A percentile compares a stretch with the other conserved stretches of the same genome.
Evolutionary conservation across 441 rosid species (phyloP).

Genomic region (Gossypium trilobum): DNA sequence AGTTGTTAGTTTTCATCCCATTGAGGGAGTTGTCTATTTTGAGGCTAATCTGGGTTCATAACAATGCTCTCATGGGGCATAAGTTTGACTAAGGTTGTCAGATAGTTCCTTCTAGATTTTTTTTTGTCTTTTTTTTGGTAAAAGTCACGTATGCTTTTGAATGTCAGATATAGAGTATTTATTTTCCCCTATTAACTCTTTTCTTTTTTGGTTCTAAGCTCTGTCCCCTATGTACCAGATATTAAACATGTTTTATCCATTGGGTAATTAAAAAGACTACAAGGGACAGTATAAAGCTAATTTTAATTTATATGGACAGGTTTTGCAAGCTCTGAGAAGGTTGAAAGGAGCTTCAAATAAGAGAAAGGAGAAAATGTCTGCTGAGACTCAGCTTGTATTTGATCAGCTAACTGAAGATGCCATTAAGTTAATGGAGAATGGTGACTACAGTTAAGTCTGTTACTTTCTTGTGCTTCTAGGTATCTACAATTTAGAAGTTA

Average conservation of each 20-base stretch:
- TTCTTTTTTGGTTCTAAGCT: neutral
- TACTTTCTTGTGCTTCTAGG: neutral
- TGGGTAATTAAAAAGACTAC: neutral
- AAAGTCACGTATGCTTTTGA: neutral
- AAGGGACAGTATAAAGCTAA: constrained; percentile 11
- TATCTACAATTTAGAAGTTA: neutral
- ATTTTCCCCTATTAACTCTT: neutral
- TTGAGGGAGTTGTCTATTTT: neutral
- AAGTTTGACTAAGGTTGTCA: neutral
- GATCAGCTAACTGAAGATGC: constrained; percentile 97
- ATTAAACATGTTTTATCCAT: neutral
- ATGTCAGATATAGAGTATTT: neutral
- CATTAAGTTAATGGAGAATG: constrained; percentile 62
- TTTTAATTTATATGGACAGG: constrained; percentile 34
- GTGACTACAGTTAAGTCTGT: constrained; percentile 69
- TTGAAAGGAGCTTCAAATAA: constrained; percentile 70
- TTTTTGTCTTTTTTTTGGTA: neutral
- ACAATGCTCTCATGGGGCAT: neutral
- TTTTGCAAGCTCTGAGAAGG: constrained; percentile 77
- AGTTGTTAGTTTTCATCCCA: neutral
- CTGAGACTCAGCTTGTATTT: constrained; percentile 61
- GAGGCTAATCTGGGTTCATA: neutral
- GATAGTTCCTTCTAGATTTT: neutral
- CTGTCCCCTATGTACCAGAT: neutral
- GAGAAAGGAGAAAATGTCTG: constrained; percentile 74